These are phyloP conservation scores for Serendipita sp. DNA, from an alignment of 1,284 basidiomycete genomes.

Conservation along the genomic window DNA sequence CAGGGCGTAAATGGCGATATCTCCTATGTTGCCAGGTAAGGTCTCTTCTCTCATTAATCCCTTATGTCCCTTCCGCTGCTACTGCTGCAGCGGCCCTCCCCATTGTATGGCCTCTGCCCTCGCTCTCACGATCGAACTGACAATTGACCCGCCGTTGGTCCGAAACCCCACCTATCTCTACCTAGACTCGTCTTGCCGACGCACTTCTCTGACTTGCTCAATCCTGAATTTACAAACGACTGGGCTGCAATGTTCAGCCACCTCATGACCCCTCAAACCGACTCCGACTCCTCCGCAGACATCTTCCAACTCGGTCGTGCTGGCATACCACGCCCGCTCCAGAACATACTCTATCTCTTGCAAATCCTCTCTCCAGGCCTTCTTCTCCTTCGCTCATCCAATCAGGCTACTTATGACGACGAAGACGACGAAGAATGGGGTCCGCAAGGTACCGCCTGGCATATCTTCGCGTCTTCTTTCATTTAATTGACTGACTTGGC, in stretches of 20 bases:
- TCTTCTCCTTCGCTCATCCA: background rate
- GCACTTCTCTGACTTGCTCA: background rate
- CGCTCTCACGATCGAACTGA: too few relatives aligned
- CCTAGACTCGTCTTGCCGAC: constrained; percentile 1
- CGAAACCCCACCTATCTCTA: background rate
- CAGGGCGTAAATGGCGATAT: constrained; percentile 2
- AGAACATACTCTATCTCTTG: constrained; percentile 6
- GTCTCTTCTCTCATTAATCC: background rate
- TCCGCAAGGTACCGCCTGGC: background rate
- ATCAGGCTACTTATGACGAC: background rate
- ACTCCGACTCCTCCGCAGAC: background rate
- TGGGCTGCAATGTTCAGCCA: constrained; percentile 6
- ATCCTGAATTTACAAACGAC: constrained; percentile 6
- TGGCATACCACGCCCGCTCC: constrained; percentile 5
- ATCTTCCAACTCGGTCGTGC: constrained; percentile 5
- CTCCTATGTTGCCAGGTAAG: constrained; percentile 5
- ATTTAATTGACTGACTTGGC: background rate
- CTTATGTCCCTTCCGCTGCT: background rate
- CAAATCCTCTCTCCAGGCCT: constrained; percentile 3
- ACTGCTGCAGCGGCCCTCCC: background rate
- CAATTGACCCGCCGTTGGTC: too few relatives aligned
- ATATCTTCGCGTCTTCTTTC: background rate
- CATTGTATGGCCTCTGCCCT: too few relatives aligned
- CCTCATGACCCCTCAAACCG: background rate
- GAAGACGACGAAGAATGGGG: background rate